Conservation (phyloP, 352 stramenopile species). For the Phytophthora cajani region DNA sequence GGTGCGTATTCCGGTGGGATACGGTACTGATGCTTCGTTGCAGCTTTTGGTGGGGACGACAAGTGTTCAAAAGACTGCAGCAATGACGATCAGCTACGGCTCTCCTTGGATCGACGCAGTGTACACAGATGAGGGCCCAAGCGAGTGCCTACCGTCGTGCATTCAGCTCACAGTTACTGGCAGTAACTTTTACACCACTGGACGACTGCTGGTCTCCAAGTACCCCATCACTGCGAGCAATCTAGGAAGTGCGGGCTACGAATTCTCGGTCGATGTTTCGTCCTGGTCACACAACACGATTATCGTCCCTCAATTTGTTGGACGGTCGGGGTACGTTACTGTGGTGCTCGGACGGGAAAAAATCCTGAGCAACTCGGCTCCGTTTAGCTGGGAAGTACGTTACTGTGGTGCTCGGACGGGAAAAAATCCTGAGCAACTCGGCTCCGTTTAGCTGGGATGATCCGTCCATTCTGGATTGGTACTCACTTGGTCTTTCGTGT, state of each 20-base stretch:
- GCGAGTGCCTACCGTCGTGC: slow-evolving; percentile 50
- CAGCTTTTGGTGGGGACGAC: slow-evolving; percentile 45
- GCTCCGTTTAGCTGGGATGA: slow-evolving; percentile 67
- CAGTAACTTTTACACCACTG: slow-evolving; percentile 56
- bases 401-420: slow-evolving; percentile 50
- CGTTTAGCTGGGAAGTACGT: too few species aligned
- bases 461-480: slow-evolving; percentile 62
- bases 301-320: slow-evolving; percentile 46
- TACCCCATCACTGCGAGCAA: slow-evolving; percentile 37
- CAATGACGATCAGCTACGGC: slow-evolving; percentile 45
- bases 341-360: slow-evolving; percentile 49
- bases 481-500: slow-evolving; percentile 52
- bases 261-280: slow-evolving; percentile 24
- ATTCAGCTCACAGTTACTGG: slow-evolving; percentile 61
- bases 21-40: slow-evolving; percentile 42
- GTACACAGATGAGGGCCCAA: slow-evolving; percentile 66
- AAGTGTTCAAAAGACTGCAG: slow-evolving; percentile 49
- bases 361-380: slow-evolving; percentile 55
- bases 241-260: slow-evolving; percentile 29
- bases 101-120: slow-evolving; percentile 57
- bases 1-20: slow-evolving; percentile 50
- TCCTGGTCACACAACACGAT: slow-evolving; percentile 57
- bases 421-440: slow-evolving; percentile 58
- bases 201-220: slow-evolving; percentile 50
- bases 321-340: slow-evolving; percentile 57